These are phyloP conservation scores for Claviceps humidiphila DNA, from an alignment of 2,329 filamentous ascomycete species.

Conservation along the genomic window DNA sequence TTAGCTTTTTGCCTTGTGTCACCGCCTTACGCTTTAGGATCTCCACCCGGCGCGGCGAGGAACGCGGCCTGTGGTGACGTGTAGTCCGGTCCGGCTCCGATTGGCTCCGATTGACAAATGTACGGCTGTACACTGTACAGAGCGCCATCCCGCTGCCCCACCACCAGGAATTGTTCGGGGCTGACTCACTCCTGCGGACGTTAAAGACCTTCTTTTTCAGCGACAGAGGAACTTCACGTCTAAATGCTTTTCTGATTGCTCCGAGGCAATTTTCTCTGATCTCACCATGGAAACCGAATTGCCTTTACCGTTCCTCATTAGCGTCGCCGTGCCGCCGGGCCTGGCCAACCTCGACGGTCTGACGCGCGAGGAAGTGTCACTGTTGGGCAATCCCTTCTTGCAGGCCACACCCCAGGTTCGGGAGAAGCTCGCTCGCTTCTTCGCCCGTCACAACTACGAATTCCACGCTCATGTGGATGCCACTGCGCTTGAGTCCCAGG, in stretches of 20 bases:
- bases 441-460: constrained; percentile 35
- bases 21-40: too few relatives aligned
- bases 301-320: constrained; percentile 49
- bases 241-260: neutral
- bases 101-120: too few relatives aligned
- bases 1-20: too few relatives aligned
- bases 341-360: constrained; percentile 39
- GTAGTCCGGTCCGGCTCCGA: too few relatives aligned
- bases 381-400: constrained; percentile 46
- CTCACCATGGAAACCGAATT: constrained; percentile 48
- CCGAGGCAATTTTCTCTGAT: neutral
- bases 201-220: too few relatives aligned
- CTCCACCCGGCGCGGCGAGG: too few relatives aligned
- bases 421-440: constrained; percentile 31
- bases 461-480: constrained; percentile 65
- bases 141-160: too few relatives aligned
- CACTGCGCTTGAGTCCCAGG: constrained; percentile 50
- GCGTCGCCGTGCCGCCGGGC: constrained; percentile 37
- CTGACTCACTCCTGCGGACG: too few relatives aligned
- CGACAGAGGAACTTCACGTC: too few relatives aligned
- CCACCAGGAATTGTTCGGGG: too few relatives aligned
- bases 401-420: constrained; percentile 36
- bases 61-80: too few relatives aligned
- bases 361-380: constrained; percentile 41
- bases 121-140: too few relatives aligned